Evolutionary conservation across 768 basidiomycete genomes (phyloP).

Genomic region (Rhizopogon salebrosus): DNA sequence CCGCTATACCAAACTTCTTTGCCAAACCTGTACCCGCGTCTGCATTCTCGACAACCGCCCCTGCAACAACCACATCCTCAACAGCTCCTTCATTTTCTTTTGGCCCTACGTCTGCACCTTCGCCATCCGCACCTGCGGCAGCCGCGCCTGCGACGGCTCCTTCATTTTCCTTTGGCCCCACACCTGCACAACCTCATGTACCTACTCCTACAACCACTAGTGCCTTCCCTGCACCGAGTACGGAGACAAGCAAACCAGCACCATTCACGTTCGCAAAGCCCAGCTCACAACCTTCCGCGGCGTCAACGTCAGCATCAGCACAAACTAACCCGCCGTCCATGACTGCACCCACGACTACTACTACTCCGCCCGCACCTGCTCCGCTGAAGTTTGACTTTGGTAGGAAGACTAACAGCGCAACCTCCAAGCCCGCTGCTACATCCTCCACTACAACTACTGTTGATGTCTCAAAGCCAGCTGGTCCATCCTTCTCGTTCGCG

Average conservation of each 20-base stretch:
- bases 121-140: conserved; percentile 11
- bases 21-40: conserved; percentile 20
- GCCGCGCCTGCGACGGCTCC: conserved; percentile 4
- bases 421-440: background rate
- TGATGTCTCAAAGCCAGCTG: conserved; percentile 10
- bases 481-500: conserved; percentile 19
- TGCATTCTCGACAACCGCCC: conserved; percentile 15
- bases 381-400: conserved; percentile 9
- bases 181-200: background rate
- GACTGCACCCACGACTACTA: conserved; percentile 2
- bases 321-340: conserved; percentile 14
- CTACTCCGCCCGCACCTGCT: conserved; percentile 8
- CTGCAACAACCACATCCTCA: conserved; percentile 4
- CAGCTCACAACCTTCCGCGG: conserved; percentile 15
- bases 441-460: background rate
- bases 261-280: conserved; percentile 2
- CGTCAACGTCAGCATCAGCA: background rate
- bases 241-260: conserved; percentile 8
- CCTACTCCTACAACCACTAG: background rate
- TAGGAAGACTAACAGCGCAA: conserved; percentile 1
- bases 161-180: background rate
- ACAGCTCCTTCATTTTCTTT: conserved; percentile 3
- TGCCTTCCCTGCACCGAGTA: conserved; percentile 1
- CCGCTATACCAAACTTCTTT: conserved; percentile 26
- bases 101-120: conserved; percentile 9